Percentiles rank a stretch among this genome's conserved stretches.
Conservation (phyloP, 306 rosid genomes). For the Arachis hypogaea region DNA sequence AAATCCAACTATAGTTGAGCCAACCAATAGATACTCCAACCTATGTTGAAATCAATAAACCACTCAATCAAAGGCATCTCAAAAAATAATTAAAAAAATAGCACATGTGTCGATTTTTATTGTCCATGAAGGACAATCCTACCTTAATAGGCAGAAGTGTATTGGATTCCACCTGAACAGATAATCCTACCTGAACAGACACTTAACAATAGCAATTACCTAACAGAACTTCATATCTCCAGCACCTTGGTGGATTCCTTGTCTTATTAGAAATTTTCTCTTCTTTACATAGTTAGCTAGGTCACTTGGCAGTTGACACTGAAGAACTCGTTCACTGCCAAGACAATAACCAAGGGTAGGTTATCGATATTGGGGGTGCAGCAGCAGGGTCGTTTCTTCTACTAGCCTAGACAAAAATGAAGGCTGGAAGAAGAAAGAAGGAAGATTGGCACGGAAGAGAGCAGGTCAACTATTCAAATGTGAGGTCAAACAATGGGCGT, state of each 20-base stretch:
- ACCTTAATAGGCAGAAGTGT: conserved; percentile 63
- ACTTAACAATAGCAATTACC: conserved; percentile 56
- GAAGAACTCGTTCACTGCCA: conserved; percentile 11
- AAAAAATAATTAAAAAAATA: conserved; percentile 37
- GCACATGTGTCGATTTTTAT: conserved; percentile 45
- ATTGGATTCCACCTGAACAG: conserved; percentile 38
- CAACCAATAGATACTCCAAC: conserved; percentile 70
- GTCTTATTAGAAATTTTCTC: conserved; percentile 25
- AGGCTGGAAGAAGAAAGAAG: conserved; percentile 18
- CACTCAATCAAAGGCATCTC: conserved; percentile 79
- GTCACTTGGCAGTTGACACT: conserved; percentile 12
- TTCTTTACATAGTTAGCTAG: conserved; percentile 8
- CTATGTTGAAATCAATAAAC: conserved; percentile 85
- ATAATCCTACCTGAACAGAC: conserved; percentile 27
- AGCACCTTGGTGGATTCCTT: conserved; percentile 39
- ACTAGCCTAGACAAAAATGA: conserved; percentile 22
- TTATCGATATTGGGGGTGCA: conserved; percentile 12
- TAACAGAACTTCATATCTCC: conserved; percentile 28
- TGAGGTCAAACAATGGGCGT: background rate
- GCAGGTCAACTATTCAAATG: conserved; percentile 7
- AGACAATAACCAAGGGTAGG: background rate
- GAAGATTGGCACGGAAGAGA: background rate
- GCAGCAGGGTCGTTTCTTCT: conserved; percentile 23
- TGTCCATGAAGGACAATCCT: conserved; percentile 64
- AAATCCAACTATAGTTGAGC: conserved; percentile 75